These are phyloP conservation scores for Lanzia echinophila DNA, from an alignment of 2,329 filamentous ascomycete species.

Conservation along the genomic window DNA sequence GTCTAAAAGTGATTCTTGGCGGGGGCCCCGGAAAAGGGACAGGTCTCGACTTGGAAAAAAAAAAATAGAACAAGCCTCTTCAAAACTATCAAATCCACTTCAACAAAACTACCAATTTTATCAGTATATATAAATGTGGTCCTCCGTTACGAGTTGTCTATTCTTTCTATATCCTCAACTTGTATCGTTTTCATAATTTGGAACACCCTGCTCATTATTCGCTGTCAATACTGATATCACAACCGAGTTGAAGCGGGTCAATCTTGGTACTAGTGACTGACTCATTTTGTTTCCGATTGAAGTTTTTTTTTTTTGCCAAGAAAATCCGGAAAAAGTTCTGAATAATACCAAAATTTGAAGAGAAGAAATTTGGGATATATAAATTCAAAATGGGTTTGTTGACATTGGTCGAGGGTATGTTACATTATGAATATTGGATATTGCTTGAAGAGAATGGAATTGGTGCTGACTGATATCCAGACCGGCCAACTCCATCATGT, in stretches of 20 bases:
- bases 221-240: neutral
- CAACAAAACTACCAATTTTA: conserved; percentile 30
- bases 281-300: neutral
- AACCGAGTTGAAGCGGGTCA: neutral
- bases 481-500: conserved; percentile 23
- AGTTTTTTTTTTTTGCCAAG: conserved; percentile 4
- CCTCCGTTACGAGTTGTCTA: conserved; percentile 40
- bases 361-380: neutral
- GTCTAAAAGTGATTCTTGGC: neutral
- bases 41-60: neutral
- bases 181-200: neutral
- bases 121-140: conserved; percentile 43
- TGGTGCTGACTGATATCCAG: conserved; percentile 36
- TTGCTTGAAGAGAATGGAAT: conserved; percentile 39
- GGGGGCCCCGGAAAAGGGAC: neutral
- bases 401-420: conserved; percentile 46
- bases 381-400: conserved; percentile 35
- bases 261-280: neutral
- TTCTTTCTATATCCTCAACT: conserved; percentile 31
- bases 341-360: neutral
- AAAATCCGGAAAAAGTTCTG: neutral
- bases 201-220: neutral
- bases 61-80: neutral
- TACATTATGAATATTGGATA: conserved; percentile 5
- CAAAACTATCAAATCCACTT: conserved; percentile 1